These are phyloP conservation scores for Colletotrichum liriopes DNA, from an alignment of 2,329 filamentous ascomycete species.

Conservation along the genomic window DNA sequence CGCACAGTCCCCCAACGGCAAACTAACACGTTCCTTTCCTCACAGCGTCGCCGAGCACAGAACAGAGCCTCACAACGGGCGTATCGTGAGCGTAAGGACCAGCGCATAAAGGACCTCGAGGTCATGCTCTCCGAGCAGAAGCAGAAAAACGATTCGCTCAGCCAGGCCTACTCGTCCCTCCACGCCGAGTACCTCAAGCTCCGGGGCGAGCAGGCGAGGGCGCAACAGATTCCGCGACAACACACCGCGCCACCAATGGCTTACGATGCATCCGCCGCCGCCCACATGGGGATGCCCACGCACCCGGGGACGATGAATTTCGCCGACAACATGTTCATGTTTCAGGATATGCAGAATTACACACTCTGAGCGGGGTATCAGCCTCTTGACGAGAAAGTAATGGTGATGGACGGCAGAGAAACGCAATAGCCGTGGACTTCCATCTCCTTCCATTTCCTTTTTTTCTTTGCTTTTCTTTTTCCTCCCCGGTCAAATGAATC, in stretches of 20 bases:
- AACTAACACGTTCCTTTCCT: slow-evolving; percentile 25
- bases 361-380: slow-evolving; percentile 40
- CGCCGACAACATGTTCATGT: slow-evolving; percentile 52
- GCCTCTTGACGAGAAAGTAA: slow-evolving; percentile 11
- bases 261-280: slow-evolving; percentile 26
- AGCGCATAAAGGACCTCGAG: slow-evolving; percentile 76
- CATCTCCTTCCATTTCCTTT: not conserved
- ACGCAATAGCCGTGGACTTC: slow-evolving; percentile 20
- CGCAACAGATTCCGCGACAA: slow-evolving; percentile 35
- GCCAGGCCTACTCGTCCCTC: slow-evolving; percentile 67
- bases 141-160: slow-evolving; percentile 69
- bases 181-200: slow-evolving; percentile 62
- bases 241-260: slow-evolving; percentile 36
- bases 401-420: slow-evolving; percentile 19
- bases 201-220: slow-evolving; percentile 38
- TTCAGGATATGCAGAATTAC: slow-evolving; percentile 48
- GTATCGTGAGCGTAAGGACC: slow-evolving; percentile 59
- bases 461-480: not conserved
- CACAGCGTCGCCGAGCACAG: slow-evolving; percentile 51
- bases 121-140: slow-evolving; percentile 67
- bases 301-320: slow-evolving; percentile 44
- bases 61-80: slow-evolving; percentile 53
- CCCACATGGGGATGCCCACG: slow-evolving; percentile 42
- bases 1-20: not conserved
- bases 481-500: not conserved